phyloP scores from a whole-genome alignment of 2,329 filamentous ascomycete species.

The Sarocladium oryzae region DNA sequence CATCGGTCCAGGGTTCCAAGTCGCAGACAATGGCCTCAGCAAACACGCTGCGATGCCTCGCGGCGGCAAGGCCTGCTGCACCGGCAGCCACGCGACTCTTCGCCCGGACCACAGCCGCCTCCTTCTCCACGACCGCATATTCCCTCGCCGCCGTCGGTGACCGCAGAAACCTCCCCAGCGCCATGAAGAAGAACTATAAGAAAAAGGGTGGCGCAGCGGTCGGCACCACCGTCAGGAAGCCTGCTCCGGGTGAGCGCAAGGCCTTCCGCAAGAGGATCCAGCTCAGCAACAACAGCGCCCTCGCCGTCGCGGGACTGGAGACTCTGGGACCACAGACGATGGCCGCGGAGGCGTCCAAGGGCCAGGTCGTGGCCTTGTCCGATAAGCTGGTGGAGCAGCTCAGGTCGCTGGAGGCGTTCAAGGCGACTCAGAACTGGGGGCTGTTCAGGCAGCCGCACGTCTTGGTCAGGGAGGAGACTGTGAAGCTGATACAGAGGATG shows the following conservation, averaged over 20 bases:
- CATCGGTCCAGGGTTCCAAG: background rate
- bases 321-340: slow-evolving; percentile 52
- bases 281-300: slow-evolving; percentile 88
- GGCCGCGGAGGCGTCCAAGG: slow-evolving; percentile 48
- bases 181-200: slow-evolving; percentile 46
- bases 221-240: slow-evolving; percentile 39
- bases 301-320: slow-evolving; percentile 64
- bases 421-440: slow-evolving; percentile 80
- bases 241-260: slow-evolving; percentile 74
- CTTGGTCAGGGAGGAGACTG: slow-evolving; percentile 71
- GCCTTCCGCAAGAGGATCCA: slow-evolving; percentile 82
- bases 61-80: slow-evolving; percentile 28
- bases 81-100: slow-evolving; percentile 23
- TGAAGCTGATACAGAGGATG: slow-evolving; percentile 61
- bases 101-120: slow-evolving; percentile 20
- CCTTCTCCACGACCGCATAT: slow-evolving; percentile 34
- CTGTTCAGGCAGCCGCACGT: slow-evolving; percentile 78
- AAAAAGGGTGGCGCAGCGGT: slow-evolving; percentile 15
- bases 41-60: slow-evolving; percentile 37
- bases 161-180: slow-evolving; percentile 27
- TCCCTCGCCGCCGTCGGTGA: slow-evolving; percentile 24
- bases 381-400: slow-evolving; percentile 69
- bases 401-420: slow-evolving; percentile 82
- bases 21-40: slow-evolving; percentile 30
- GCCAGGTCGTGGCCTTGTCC: slow-evolving; percentile 64